phyloP scores from a whole-genome alignment of 148 eudicot species.

The Amaranthus palmeri region DNA sequence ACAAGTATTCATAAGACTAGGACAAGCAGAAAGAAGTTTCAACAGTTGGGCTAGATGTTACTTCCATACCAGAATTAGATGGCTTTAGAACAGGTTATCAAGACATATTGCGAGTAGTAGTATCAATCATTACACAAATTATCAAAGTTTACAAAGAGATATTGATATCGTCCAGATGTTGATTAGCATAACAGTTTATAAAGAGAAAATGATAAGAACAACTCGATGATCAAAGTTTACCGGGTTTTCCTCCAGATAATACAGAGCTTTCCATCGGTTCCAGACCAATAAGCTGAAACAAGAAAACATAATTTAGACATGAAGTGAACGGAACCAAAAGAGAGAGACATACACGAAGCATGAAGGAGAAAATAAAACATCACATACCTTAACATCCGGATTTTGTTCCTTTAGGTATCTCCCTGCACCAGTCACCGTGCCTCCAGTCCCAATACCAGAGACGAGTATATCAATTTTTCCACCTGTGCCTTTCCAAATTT shows the following conservation, averaged over 20 bases:
- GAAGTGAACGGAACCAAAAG: not conserved
- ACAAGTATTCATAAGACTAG: not conserved
- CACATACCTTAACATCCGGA: slow-evolving; percentile 63
- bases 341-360: not conserved
- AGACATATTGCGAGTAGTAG: not conserved
- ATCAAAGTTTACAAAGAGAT: too few species aligned
- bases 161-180: too few species aligned
- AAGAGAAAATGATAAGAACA: not conserved
- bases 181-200: too few species aligned
- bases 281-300: slow-evolving; percentile 55
- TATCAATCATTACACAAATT: not conserved
- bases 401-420: slow-evolving; percentile 68
- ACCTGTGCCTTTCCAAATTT: slow-evolving; percentile 69
- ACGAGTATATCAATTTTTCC: slow-evolving; percentile 37
- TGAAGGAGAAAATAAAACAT: slow-evolving; percentile 6
- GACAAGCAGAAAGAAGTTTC: not conserved
- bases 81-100: not conserved
- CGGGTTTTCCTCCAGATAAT: slow-evolving; percentile 84
- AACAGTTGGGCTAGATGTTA: not conserved
- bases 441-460: slow-evolving; percentile 22
- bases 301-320: not conserved
- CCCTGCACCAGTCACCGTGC: slow-evolving; percentile 54
- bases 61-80: not conserved
- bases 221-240: slow-evolving; percentile 21
- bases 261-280: slow-evolving; percentile 79